Evolutionary conservation across 129 eudicot species (phyloP).

Genomic region (Ambrosia artemisiifolia): DNA sequence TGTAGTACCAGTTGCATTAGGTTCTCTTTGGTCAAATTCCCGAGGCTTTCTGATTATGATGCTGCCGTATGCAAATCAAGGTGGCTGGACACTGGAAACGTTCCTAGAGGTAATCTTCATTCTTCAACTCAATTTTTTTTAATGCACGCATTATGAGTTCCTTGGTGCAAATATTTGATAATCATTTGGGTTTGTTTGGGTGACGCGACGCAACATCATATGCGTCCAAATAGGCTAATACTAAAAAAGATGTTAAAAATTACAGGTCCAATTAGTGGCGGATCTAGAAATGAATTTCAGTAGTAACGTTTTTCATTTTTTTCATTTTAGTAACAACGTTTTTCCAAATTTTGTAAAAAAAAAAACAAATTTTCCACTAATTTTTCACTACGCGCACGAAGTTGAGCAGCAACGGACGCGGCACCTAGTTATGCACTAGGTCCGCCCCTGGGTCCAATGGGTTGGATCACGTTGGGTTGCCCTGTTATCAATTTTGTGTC

Average conservation of each 20-base stretch:
- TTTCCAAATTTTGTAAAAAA: too few relatives aligned
- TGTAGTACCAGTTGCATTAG: conserved; percentile 86
- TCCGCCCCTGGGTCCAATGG: not conserved
- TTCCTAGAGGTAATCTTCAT: conserved; percentile 79
- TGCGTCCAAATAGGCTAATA: not conserved
- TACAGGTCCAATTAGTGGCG: not conserved
- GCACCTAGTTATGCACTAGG: too few relatives aligned
- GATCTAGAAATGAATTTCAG: too few relatives aligned
- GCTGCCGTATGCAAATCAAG: conserved; percentile 80
- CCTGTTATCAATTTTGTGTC: not conserved
- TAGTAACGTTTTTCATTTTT: too few relatives aligned
- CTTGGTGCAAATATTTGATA: not conserved
- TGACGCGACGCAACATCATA: too few relatives aligned
- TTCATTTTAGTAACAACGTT: too few relatives aligned
- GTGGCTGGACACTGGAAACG: conserved; percentile 78
- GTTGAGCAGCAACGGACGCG: too few relatives aligned
- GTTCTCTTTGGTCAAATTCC: conserved; percentile 64
- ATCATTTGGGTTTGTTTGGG: not conserved
- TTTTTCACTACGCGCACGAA: too few relatives aligned
- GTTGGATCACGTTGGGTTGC: not conserved
- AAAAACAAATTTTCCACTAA: too few relatives aligned
- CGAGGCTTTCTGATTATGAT: conserved; percentile 74
- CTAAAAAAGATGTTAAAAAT: not conserved
- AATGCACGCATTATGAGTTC: not conserved
- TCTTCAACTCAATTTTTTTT: not conserved